Conservation (phyloP, 495 filamentous ascomycete genomes). For the Astrothelium macrocarpum region DNA sequence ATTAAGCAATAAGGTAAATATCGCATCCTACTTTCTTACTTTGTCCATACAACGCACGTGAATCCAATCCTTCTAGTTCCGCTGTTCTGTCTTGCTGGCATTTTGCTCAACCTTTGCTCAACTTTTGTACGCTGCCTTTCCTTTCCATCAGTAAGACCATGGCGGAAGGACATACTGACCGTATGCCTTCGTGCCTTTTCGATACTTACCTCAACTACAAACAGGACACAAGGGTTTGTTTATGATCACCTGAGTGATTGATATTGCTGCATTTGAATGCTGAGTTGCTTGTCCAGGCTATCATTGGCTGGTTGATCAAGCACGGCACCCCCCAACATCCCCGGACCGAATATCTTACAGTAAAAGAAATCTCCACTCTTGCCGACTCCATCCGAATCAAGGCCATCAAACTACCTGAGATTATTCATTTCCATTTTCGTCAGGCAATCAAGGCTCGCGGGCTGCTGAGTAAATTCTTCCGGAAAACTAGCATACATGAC, state of each 20-base stretch:
- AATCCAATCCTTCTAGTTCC: too few relatives aligned
- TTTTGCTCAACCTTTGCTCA: too few relatives aligned
- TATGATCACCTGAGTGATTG: neutral
- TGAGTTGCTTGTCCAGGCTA: slow-evolving; percentile 4
- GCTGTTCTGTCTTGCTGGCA: too few relatives aligned
- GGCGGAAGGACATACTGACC: neutral
- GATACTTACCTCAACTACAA: slow-evolving; percentile 24
- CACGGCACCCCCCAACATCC: slow-evolving; percentile 9
- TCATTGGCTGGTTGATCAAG: slow-evolving; percentile 20
- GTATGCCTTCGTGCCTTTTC: slow-evolving; percentile 15
- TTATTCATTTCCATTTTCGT: slow-evolving; percentile 23
- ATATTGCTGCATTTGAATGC: neutral
- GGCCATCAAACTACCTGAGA: slow-evolving; percentile 21
- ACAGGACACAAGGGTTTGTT: slow-evolving; percentile 19
- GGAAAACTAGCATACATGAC: neutral
- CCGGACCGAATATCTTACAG: slow-evolving; percentile 8
- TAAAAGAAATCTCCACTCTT: slow-evolving; percentile 19
- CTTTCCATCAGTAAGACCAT: neutral
- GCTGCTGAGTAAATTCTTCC: slow-evolving; percentile 23
- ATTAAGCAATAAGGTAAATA: neutral
- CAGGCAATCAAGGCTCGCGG: slow-evolving; percentile 20
- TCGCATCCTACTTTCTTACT: neutral
- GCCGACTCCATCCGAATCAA: slow-evolving; percentile 14
- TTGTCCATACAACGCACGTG: too few relatives aligned
- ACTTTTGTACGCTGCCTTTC: too few relatives aligned